Evolutionary conservation across 148 eudicot genomes (phyloP).

Genomic region (Selenicereus undatus): DNA sequence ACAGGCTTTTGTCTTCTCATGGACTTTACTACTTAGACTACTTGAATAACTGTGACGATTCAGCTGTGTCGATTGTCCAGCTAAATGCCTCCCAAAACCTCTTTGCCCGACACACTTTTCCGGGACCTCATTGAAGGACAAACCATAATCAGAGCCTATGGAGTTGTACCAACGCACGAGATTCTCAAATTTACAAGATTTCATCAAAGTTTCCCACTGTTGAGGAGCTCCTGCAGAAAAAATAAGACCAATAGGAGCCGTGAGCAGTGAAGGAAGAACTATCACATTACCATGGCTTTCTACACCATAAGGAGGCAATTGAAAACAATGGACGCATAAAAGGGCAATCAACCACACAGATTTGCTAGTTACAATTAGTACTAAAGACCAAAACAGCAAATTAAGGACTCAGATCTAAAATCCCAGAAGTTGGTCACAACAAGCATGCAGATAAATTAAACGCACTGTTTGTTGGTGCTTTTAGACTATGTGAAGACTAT

Average conservation of each 20-base stretch:
- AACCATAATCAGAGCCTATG: conserved; percentile 46
- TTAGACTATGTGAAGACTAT: no score
- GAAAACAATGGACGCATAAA: no score
- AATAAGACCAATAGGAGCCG: not conserved
- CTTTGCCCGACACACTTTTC: conserved; percentile 44
- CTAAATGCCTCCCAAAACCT: conserved; percentile 47
- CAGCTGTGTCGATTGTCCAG: conserved; percentile 43
- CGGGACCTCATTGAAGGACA: conserved; percentile 36
- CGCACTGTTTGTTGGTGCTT: no score
- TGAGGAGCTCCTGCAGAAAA: conserved; percentile 50
- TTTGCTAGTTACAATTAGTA: no score
- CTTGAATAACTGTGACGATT: conserved; percentile 37
- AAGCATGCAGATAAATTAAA: no score
- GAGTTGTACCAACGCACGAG: conserved; percentile 76
- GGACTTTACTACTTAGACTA: conserved; percentile 31
- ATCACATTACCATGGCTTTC: no score
- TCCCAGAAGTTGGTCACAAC: no score
- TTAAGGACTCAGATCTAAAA: no score
- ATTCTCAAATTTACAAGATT: conserved; percentile 73
- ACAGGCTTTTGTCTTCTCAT: conserved; percentile 37
- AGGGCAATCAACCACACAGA: no score
- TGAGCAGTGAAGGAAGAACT: no score
- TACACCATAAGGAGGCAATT: no score
- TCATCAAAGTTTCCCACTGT: conserved; percentile 88
- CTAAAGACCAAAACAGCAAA: no score